Percentiles rank a stretch among this genome's conserved stretches.
These are phyloP conservation scores for Aspergillus olivimuriae DNA, from an alignment of 495 filamentous ascomycete species.

Conservation along the genomic window DNA sequence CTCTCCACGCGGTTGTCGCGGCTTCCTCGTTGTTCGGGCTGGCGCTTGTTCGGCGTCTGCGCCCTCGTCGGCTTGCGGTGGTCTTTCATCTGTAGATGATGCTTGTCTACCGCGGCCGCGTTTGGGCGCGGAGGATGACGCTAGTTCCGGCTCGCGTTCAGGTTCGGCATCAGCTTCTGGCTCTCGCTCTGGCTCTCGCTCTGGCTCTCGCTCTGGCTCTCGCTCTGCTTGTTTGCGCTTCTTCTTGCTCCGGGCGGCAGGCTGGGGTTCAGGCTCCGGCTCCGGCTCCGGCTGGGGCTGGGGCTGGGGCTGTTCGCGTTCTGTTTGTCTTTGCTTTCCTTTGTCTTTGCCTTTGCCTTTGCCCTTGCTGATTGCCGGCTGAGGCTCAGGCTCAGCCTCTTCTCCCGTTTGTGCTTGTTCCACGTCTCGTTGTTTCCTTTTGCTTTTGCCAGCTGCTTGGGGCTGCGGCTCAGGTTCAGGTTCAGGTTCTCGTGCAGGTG, in stretches of 20 bases:
- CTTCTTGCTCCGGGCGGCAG: not conserved
- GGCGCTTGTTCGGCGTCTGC: conserved; percentile 12
- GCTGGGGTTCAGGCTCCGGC: conserved; percentile 4
- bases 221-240: not conserved
- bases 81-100: conserved; percentile 10
- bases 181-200: conserved; percentile 6
- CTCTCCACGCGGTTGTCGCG: conserved; percentile 32
- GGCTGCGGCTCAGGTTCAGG: not conserved
- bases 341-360: no score
- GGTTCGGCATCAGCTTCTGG: conserved; percentile 2
- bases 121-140: conserved; percentile 12
- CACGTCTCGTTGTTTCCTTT: not conserved
- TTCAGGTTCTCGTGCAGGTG: not conserved
- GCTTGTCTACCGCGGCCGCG: conserved; percentile 13
- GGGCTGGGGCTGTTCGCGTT: not conserved
- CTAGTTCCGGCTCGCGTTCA: conserved; percentile 9
- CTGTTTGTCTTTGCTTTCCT: no score
- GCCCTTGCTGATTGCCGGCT: not conserved
- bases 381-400: conserved; percentile 6
- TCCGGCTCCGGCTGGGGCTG: conserved; percentile 5
- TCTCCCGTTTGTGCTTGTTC: conserved; percentile 3
- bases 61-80: conserved; percentile 11
- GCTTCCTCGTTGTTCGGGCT: conserved; percentile 13
- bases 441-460: not conserved
- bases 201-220: conserved; percentile 2